A percentile compares a stretch with the other conserved stretches of the same genome.
Evolutionary conservation across 352 stramenopile species (phyloP).

Genomic region (Globisporangium apiculatum): DNA sequence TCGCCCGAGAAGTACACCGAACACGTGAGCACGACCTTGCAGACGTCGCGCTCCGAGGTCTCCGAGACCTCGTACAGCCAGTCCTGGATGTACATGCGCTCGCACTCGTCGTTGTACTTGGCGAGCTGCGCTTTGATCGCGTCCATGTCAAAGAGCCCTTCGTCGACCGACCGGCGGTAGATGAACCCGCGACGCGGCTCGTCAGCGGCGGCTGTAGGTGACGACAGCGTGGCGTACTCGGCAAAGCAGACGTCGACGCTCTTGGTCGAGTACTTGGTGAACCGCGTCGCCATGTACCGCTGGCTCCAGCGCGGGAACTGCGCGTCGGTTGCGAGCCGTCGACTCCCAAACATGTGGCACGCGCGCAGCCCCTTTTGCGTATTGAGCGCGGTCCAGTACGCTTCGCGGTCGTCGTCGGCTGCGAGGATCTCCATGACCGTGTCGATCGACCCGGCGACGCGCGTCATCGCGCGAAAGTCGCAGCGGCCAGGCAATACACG

Average conservation of each 20-base stretch:
- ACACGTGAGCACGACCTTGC: constrained; percentile 65
- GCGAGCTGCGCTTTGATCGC: constrained; percentile 34
- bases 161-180: constrained; percentile 69
- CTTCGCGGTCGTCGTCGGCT: constrained; percentile 47
- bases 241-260: constrained; percentile 55
- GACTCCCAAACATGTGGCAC: constrained; percentile 31
- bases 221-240: constrained; percentile 41
- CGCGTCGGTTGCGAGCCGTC: constrained; percentile 18
- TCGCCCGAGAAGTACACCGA: constrained; percentile 40
- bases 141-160: constrained; percentile 32
- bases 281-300: constrained; percentile 51
- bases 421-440: constrained; percentile 49
- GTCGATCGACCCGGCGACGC: constrained; percentile 49
- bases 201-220: constrained; percentile 6
- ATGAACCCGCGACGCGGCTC: constrained; percentile 44
- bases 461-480: constrained; percentile 65
- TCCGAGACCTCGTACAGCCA: constrained; percentile 66
- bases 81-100: constrained; percentile 55
- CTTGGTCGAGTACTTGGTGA: constrained; percentile 46
- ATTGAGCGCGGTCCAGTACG: constrained; percentile 70
- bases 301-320: constrained; percentile 60
- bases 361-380: constrained; percentile 54
- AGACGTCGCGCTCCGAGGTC: constrained; percentile 45
- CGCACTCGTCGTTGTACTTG: constrained; percentile 34
- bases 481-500: constrained; percentile 24